Evolutionary conservation across 2,329 filamentous ascomycete species (phyloP).

Genomic region (Ceratocystis albifundus): DNA sequence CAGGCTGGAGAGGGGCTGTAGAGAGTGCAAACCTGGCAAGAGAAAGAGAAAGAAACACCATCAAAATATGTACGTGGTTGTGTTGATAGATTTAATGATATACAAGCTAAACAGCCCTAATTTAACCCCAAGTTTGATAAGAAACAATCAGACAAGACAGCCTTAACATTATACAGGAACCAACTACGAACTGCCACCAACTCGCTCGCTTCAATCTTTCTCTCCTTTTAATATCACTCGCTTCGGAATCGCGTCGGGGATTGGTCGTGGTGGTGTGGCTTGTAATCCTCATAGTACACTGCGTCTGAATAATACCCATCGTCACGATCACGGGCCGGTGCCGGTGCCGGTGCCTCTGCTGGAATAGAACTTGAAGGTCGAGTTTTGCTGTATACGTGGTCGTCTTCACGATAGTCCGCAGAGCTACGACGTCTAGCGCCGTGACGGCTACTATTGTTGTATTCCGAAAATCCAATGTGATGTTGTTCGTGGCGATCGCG

Average conservation of each 20-base stretch:
- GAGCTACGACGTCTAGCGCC: neutral
- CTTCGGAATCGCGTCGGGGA: neutral
- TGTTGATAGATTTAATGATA: conserved; percentile 9
- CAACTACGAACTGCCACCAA: neutral
- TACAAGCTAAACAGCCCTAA: neutral
- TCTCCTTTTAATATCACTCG: neutral
- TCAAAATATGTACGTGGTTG: neutral
- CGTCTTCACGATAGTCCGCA: neutral
- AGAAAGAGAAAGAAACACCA: conserved; percentile 3
- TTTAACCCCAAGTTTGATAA: neutral
- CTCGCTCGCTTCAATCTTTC: neutral
- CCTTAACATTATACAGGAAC: neutral
- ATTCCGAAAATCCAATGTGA: neutral
- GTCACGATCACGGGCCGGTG: too few species aligned
- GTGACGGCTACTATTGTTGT: neutral
- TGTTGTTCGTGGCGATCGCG: neutral
- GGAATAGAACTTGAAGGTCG: neutral
- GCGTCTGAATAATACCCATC: neutral
- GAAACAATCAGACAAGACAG: neutral
- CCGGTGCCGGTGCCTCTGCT: neutral
- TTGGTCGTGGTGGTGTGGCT: neutral
- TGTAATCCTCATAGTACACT: neutral
- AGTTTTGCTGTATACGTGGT: neutral
- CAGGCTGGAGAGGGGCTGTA: conserved; percentile 38
- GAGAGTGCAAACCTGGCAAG: neutral